Evolutionary conservation across 1,284 basidiomycete species (phyloP).

Genomic region (Cutaneotrichosporon spelunceum): DNA sequence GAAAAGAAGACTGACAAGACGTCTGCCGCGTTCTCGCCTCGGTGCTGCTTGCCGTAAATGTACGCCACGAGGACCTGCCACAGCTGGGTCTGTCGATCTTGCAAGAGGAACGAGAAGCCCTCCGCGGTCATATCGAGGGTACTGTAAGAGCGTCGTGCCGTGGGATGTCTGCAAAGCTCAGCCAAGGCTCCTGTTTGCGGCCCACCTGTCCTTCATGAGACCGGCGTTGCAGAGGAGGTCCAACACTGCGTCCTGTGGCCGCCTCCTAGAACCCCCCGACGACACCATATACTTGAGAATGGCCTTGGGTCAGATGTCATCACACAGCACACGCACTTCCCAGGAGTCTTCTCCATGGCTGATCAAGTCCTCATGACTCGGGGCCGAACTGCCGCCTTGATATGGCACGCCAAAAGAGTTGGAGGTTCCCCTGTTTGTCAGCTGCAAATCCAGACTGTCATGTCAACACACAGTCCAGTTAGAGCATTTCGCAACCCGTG

Average conservation of each 20-base stretch:
- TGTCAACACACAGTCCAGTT: slow-evolving; percentile 71
- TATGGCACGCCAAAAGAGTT: slow-evolving; percentile 87
- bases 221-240: slow-evolving; percentile 78
- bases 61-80: slow-evolving; percentile 95
- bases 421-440: slow-evolving; percentile 67
- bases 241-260: slow-evolving; percentile 67
- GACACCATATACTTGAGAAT: slow-evolving; percentile 99
- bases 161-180: slow-evolving; percentile 19
- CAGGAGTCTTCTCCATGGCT: slow-evolving; percentile 84
- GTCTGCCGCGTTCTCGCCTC: slow-evolving; percentile 87
- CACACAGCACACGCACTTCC: slow-evolving; percentile 64
- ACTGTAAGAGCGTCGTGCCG: slow-evolving; percentile 45
- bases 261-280: slow-evolving; percentile 61
- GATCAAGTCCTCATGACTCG: slow-evolving; percentile 65
- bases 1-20: slow-evolving; percentile 93
- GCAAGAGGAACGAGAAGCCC: slow-evolving; percentile 95
- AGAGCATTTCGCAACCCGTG: slow-evolving; percentile 78
- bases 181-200: slow-evolving; percentile 35
- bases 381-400: slow-evolving; percentile 54
- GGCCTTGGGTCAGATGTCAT: slow-evolving; percentile 58
- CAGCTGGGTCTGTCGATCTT: slow-evolving; percentile 94
- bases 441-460: background rate
- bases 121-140: slow-evolving; percentile 79
- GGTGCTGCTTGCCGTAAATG: slow-evolving; percentile 59
- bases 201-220: slow-evolving; percentile 65